Evolutionary conservation across 1,284 basidiomycete species (phyloP), one percentile per base, ranked within the genome.

Genomic region (Rhizoctonia solani): DNA sequence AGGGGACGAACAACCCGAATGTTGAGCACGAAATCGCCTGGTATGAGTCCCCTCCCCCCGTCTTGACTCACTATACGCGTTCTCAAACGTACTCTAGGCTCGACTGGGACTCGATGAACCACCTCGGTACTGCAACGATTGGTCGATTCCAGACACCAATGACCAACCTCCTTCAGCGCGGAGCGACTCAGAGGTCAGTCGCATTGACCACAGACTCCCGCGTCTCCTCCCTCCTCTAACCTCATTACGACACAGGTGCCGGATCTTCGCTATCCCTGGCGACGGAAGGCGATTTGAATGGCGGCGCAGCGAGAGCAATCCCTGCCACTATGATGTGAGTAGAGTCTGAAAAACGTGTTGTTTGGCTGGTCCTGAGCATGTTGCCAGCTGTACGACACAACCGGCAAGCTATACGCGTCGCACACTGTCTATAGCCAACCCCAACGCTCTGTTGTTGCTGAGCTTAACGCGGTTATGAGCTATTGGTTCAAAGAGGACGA

Each of bases 401-500:
- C 29, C 8, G 16, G 19, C 13, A n/a, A 30, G 21, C 47, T 52
- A 46, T 63, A 25, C 37, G 58, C 58, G 27, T 34, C 47, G 32
- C 58, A 63, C 58, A 63, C 34, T 4, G 58, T 63, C 2, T 63
- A 52, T 37, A 46, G 14, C 58, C 34, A 52, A 21, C 46, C 58
- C 34, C 58, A 63, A 63, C 58, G 58, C 25, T 63, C 58, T 13
- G 29, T 32, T 23, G 58, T 63, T 25, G 58, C 58, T 13, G 58
- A 63, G 47, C 58, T 63, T 47, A 63, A 63, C 47, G 58, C 58
- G 25, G 47, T 63, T 19, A 52, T 63, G 58, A 52, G 30, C 23
- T 63, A 63, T 37, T 63, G 58, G 58, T 63, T 63, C 58, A 63
- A 63, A 34, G 58, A 52, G 13, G 58, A 63, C 58, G 58, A 63